Conservation (phyloP, 768 basidiomycete genomes). For the Termitomyces sp. region DNA sequence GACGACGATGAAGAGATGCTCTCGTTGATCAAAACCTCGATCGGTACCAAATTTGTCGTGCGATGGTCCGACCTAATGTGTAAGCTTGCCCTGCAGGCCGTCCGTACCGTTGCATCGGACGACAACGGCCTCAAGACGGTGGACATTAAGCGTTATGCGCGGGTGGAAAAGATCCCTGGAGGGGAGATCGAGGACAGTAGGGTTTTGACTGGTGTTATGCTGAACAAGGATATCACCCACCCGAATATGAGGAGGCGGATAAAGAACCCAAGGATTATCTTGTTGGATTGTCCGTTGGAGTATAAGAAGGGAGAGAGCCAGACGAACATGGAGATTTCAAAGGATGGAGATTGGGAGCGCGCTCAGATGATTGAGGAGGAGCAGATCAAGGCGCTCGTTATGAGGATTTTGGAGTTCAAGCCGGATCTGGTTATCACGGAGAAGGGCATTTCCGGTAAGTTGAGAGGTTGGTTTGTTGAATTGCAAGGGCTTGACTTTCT, state of each 20-base stretch:
- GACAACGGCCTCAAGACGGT: conserved; percentile 79
- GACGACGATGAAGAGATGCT: conserved; percentile 89
- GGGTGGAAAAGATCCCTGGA: conserved; percentile 96
- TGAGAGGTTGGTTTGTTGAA: background rate
- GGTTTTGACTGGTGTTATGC: conserved; percentile 88
- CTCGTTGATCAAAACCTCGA: conserved; percentile 94
- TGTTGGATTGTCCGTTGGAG: conserved; percentile 93
- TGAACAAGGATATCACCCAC: conserved; percentile 99
- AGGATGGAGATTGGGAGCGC: conserved; percentile 89
- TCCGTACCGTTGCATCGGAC: conserved; percentile 80
- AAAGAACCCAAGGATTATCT: conserved; percentile 79
- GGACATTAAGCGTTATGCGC: conserved; percentile 96
- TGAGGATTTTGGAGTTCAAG: conserved; percentile 86
- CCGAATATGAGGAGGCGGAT: conserved; percentile 94
- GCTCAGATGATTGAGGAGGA: conserved; percentile 96
- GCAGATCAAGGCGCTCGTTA: conserved; percentile 85
- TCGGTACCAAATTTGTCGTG: conserved; percentile 96
- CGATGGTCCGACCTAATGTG: conserved; percentile 99
- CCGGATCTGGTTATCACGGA: conserved; percentile 95
- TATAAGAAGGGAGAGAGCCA: conserved; percentile 99
- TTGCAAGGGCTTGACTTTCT: background rate
- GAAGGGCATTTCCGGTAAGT: conserved; percentile 92
- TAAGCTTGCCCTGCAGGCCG: conserved; percentile 86
- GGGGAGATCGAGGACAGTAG: conserved; percentile 93
- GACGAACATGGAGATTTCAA: conserved; percentile 97